A percentile compares a stretch with the other conserved stretches of the same genome.
Conservation (phyloP, 139 green algal genomes). For the Helicosporidium sp. region DNA sequence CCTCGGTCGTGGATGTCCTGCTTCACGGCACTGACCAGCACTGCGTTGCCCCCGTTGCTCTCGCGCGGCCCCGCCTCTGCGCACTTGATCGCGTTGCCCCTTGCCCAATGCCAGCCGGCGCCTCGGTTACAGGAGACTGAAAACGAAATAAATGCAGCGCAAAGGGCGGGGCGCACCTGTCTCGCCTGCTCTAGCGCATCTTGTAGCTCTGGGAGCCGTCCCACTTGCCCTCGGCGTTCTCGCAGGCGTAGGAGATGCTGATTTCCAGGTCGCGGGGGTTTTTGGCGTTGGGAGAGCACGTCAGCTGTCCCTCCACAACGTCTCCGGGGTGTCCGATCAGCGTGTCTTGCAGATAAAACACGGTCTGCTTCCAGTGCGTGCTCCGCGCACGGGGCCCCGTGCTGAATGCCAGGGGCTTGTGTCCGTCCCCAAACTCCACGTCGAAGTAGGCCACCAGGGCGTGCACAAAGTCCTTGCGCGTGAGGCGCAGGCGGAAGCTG, state of each 20-base stretch:
- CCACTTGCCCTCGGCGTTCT: conserved; percentile 34
- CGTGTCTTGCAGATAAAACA: conserved; percentile 79
- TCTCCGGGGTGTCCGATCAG: conserved; percentile 40
- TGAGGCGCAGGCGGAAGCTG: conserved; percentile 36
- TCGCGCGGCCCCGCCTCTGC: too few species aligned
- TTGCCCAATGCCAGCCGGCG: too few species aligned
- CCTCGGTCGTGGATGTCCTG: too few species aligned
- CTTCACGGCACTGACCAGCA: too few species aligned
- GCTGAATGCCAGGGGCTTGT: conserved; percentile 57
- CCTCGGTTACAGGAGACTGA: too few species aligned
- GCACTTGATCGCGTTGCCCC: too few species aligned
- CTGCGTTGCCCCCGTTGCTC: too few species aligned
- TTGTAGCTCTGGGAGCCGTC: conserved; percentile 40
- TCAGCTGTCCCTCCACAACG: conserved; percentile 20
- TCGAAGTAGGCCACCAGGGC: conserved; percentile 83
- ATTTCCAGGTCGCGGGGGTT: conserved; percentile 82
- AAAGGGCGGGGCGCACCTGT: too few species aligned
- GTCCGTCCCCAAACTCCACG: conserved; percentile 52
- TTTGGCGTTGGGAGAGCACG: conserved; percentile 48
- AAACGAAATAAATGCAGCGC: too few species aligned
- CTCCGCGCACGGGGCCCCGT: conserved; percentile 17
- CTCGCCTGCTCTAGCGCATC: conserved; percentile 69
- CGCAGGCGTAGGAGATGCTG: conserved; percentile 43
- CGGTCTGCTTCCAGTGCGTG: conserved; percentile 81
- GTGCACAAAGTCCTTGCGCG: conserved; percentile 76